Evolutionary conservation across 371 early-diverging fungal genomes (phyloP).

Genomic region (Syncephalis fuscata): DNA sequence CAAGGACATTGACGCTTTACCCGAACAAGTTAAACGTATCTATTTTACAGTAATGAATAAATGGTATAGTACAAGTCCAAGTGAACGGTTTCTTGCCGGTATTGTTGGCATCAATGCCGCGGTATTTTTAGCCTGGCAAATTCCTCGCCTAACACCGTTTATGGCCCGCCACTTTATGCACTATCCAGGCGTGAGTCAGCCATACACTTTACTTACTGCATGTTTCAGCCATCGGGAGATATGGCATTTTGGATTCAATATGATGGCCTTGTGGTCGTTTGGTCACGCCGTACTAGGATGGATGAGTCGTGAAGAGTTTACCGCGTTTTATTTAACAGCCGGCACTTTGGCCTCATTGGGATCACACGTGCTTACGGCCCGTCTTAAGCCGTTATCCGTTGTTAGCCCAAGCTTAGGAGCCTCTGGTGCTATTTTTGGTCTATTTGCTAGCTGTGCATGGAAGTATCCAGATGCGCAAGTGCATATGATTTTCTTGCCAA

Average conservation of each 20-base stretch:
- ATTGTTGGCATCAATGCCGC: conserved; percentile 47
- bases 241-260: conserved; percentile 48
- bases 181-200: conserved; percentile 31
- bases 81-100: conserved; percentile 29
- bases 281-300: conserved; percentile 21
- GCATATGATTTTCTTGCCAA: conserved; percentile 51
- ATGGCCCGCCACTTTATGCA: conserved; percentile 57
- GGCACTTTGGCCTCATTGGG: conserved; percentile 42
- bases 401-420: conserved; percentile 58
- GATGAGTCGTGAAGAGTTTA: conserved; percentile 42
- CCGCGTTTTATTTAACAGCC: conserved; percentile 52
- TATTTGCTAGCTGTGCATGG: conserved; percentile 33
- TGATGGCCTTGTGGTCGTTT: conserved; percentile 47
- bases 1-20: conserved; percentile 5
- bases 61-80: conserved; percentile 9
- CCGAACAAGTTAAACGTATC: conserved; percentile 23
- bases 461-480: conserved; percentile 40
- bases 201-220: conserved; percentile 49
- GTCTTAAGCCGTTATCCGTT: conserved; percentile 18
- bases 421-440: conserved; percentile 58
- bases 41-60: conserved; percentile 19
- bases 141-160: conserved; percentile 33
- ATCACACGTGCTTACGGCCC: conserved; percentile 34
- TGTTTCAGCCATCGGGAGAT: conserved; percentile 42
- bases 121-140: conserved; percentile 55